Evolutionary conservation across 495 filamentous ascomycete genomes (phyloP).

Genomic region (Lichenothelia convexa): DNA sequence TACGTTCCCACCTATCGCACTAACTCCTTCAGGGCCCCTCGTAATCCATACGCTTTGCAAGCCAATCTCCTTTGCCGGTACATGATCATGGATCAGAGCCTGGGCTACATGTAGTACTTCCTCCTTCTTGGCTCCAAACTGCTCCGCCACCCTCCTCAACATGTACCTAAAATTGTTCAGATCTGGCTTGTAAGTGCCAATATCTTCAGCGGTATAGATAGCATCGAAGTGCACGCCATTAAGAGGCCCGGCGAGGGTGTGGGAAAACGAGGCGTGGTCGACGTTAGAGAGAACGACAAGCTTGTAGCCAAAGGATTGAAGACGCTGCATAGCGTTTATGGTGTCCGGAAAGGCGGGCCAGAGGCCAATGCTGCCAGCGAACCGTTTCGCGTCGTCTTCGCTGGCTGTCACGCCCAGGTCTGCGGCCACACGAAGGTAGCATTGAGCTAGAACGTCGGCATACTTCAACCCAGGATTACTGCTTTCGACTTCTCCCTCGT

Average conservation of each 20-base stretch:
- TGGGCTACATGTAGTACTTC: conserved; percentile 52
- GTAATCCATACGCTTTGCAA: conserved; percentile 56
- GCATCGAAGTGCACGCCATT: conserved; percentile 39
- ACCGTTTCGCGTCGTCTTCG: no score
- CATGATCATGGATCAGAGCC: conserved; percentile 54
- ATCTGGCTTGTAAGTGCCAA: conserved; percentile 61
- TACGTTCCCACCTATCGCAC: no score
- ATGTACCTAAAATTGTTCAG: conserved; percentile 48
- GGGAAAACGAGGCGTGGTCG: conserved; percentile 40
- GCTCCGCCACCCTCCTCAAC: conserved; percentile 31
- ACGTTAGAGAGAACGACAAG: conserved; percentile 59
- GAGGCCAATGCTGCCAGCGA: no score
- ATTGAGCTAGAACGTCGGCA: conserved; percentile 8
- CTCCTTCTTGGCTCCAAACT: conserved; percentile 34
- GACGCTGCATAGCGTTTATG: conserved; percentile 14
- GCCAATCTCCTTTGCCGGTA: conserved; percentile 42
- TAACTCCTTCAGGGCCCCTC: no score
- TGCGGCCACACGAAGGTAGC: not conserved
- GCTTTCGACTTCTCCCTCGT: conserved; percentile 6
- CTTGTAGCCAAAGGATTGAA: conserved; percentile 43
- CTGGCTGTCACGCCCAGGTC: not conserved
- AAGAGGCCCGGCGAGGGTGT: conserved; percentile 32
- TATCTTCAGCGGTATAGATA: conserved; percentile 54
- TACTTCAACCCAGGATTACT: conserved; percentile 8
- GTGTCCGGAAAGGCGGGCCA: conserved; percentile 16